These are phyloP conservation scores for Pyrenula massariospora DNA, from an alignment of 495 filamentous ascomycete species.

Conservation along the genomic window DNA sequence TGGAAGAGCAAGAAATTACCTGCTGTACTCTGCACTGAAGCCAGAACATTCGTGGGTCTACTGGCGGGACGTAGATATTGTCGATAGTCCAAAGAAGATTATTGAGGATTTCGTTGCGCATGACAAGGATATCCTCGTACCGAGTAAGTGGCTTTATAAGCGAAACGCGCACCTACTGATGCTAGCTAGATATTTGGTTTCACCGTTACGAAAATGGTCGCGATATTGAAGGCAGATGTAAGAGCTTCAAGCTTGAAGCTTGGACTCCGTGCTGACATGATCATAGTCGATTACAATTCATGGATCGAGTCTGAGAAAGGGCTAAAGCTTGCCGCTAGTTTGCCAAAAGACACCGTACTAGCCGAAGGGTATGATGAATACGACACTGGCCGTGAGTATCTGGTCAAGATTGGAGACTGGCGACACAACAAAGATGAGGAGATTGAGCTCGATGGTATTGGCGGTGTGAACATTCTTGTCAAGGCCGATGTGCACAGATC, in stretches of 20 bases:
- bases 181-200: slow-evolving; percentile 80
- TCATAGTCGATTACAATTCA: slow-evolving; percentile 90
- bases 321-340: slow-evolving; percentile 53
- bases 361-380: slow-evolving; percentile 95
- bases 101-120: slow-evolving; percentile 93
- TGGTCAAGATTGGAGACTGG: slow-evolving; percentile 85
- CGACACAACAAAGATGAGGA: slow-evolving; percentile 80
- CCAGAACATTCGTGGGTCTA: slow-evolving; percentile 97
- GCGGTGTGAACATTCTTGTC: slow-evolving; percentile 92
- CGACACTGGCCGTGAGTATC: slow-evolving; percentile 75
- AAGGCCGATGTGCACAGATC: slow-evolving; percentile 96
- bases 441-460: slow-evolving; percentile 86
- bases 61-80: slow-evolving; percentile 95
- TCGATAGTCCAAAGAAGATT: slow-evolving; percentile 76
- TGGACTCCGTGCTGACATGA: slow-evolving; percentile 9
- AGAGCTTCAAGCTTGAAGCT: slow-evolving; percentile 12
- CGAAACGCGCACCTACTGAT: neutral
- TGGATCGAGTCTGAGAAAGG: slow-evolving; percentile 91
- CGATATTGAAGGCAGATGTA: slow-evolving; percentile 93
- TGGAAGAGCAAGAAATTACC: slow-evolving; percentile 82
- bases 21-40: slow-evolving; percentile 75
- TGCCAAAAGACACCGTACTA: slow-evolving; percentile 70
- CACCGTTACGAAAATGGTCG: slow-evolving; percentile 72
- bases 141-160: slow-evolving; percentile 52
- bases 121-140: slow-evolving; percentile 84